Evolutionary conservation across 2,329 filamentous ascomycete species (phyloP), one percentile per base, ranked within the genome.

Genomic region (Colletotrichum echinochloae): DNA sequence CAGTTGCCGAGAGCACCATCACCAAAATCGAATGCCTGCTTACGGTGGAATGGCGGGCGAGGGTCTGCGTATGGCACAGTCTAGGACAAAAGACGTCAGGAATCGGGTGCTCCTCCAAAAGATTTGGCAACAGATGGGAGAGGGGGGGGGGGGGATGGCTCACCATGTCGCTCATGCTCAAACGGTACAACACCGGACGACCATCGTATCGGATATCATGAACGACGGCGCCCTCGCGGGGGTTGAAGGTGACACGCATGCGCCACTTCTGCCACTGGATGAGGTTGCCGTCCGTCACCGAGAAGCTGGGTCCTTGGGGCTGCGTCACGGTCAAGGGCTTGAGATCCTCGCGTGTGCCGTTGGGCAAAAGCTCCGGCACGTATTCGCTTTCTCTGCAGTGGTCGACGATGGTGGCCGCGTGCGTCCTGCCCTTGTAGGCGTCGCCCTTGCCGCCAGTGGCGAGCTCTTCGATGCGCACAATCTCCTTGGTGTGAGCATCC

Each of bases 11-110:
- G 87, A n/a, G 90, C 90, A 18, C 86, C 89, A 71, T 92, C 90
- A 3, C 90, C 90, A 73, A 92, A 89, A 75, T 92, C 90, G 73
- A 92, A 92, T 5, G 90, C 90, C 72, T 91, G 88, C 76, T 92
- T 92, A 37, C 70, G 66, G 57, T 71, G 71, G 51, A 73, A 73
- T 5, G 71, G 71, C 9, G 68, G 57, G 14, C 71, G 68, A 37
- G 71, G 71, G 18, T 73, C 71, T 28, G 71, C 71, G 16, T 73
- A 73, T 1, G 68, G 71, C 2, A 72, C 71, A 30, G 67, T 72
- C 68, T 73, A 0, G 9, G 7, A 14, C 20, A 4, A 2, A n/a
- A 0, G 3, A 39, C 5, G 37, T 66, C 33, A 70, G 54, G 0
- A 20, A 8, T 9, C 11, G 39, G 12, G 37, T 28, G 8, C 8